Evolutionary conservation across 2,329 filamentous ascomycete genomes (phyloP).

Genomic region (Aspergillus melleus): DNA sequence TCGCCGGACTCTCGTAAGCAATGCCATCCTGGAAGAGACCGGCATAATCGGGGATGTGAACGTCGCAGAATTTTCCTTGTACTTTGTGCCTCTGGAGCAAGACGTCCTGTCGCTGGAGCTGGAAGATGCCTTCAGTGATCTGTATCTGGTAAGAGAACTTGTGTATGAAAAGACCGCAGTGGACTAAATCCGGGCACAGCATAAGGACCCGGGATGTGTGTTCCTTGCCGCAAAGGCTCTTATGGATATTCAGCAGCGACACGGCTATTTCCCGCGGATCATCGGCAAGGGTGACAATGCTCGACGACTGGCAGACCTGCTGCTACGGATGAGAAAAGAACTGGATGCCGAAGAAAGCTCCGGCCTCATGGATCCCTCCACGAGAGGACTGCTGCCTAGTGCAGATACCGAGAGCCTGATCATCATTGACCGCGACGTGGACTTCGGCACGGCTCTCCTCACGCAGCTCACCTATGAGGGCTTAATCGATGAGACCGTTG

Average conservation of each 20-base stretch:
- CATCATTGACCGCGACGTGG: conserved; percentile 91
- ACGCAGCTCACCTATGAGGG: conserved; percentile 97
- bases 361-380: conserved; percentile 55
- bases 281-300: conserved; percentile 95
- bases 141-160: conserved; percentile 66
- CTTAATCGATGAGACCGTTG: conserved; percentile 88
- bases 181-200: conserved; percentile 39
- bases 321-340: conserved; percentile 90
- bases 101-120: conserved; percentile 91
- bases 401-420: conserved; percentile 86
- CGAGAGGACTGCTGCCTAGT: conserved; percentile 75
- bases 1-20: conserved; percentile 84
- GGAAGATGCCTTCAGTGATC: conserved; percentile 79
- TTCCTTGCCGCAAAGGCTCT: conserved; percentile 87
- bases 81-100: conserved; percentile 87
- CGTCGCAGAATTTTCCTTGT: conserved; percentile 80
- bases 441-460: conserved; percentile 86
- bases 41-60: conserved; percentile 91
- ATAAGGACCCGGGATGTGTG: conserved; percentile 86
- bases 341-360: conserved; percentile 74
- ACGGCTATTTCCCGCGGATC: conserved; percentile 92
- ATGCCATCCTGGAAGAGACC: conserved; percentile 87
- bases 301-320: conserved; percentile 79
- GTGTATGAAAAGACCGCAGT: background rate
- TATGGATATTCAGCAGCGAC: conserved; percentile 88